These are phyloP conservation scores for Rubia peregrina DNA, from an alignment of 305 asterid genomes.

Conservation along the genomic window DNA sequence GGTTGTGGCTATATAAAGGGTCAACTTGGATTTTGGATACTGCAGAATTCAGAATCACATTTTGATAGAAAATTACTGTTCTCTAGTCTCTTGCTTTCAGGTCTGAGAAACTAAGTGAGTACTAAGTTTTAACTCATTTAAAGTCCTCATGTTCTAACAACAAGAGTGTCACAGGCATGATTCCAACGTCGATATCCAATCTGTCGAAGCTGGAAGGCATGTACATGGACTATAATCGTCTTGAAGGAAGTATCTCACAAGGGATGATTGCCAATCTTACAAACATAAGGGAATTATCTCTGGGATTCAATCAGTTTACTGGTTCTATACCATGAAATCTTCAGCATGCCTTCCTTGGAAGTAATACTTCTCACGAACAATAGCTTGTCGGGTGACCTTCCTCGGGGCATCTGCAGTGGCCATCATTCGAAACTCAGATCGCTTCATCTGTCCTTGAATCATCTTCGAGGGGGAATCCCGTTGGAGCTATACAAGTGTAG, in stretches of 20 bases:
- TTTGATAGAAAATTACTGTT: no score
- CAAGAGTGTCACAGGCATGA: conserved; percentile 10
- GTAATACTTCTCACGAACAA: conserved; percentile 13
- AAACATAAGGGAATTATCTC: neutral
- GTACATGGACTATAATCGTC: conserved; percentile 4
- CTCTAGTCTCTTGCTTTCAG: no score
- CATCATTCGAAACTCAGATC: conserved; percentile 3
- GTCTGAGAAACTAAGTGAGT: no score
- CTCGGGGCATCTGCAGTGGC: conserved; percentile 15
- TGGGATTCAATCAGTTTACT: conserved; percentile 6
- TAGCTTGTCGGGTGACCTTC: conserved; percentile 20
- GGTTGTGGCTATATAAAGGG: no score
- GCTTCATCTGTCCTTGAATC: conserved; percentile 16
- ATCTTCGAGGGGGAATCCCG: conserved; percentile 23
- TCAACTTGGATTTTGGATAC: no score
- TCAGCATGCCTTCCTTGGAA: conserved; percentile 13
- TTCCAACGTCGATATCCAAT: conserved; percentile 4
- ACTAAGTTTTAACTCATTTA: neutral
- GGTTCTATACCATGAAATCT: conserved; percentile 16
- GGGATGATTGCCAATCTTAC: conserved; percentile 6
- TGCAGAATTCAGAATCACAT: no score
- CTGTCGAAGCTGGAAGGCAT: conserved; percentile 12
- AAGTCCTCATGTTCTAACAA: neutral
- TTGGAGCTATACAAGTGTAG: conserved; percentile 22
- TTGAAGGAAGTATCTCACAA: conserved; percentile 9